Percentiles rank a stretch among this genome's conserved stretches.
Conservation (phyloP, 768 basidiomycete species). For the Hemileccinum rubropunctum region DNA sequence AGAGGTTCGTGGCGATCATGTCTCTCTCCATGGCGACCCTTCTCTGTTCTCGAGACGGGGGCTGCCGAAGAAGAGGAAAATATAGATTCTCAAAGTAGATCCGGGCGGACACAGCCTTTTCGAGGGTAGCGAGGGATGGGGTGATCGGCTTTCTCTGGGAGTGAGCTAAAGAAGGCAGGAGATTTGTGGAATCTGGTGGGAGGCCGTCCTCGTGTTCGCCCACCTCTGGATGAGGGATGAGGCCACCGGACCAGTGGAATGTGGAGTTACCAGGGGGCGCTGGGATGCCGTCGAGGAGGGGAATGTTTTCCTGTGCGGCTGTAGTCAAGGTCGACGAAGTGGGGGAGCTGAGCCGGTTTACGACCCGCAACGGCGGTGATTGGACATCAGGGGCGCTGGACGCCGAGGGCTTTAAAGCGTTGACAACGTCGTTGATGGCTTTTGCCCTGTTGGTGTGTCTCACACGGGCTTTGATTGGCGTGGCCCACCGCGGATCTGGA, state of each 20-base stretch:
- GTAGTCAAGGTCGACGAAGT: slow-evolving; percentile 74
- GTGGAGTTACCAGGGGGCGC: slow-evolving; percentile 58
- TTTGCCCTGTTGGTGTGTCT: slow-evolving; percentile 48
- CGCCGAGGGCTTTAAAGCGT: slow-evolving; percentile 59
- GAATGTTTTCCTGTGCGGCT: slow-evolving; percentile 69
- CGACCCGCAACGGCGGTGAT: slow-evolving; percentile 63
- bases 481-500: slow-evolving; percentile 85
- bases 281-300: slow-evolving; percentile 47
- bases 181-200: slow-evolving; percentile 10
- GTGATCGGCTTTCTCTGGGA: slow-evolving; percentile 58
- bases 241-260: slow-evolving; percentile 56
- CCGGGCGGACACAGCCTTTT: slow-evolving; percentile 88
- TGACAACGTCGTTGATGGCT: slow-evolving; percentile 77
- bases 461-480: slow-evolving; percentile 80
- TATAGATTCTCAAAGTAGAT: slow-evolving; percentile 94
- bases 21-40: slow-evolving; percentile 85
- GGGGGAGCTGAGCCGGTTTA: slow-evolving; percentile 72
- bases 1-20: slow-evolving; percentile 71
- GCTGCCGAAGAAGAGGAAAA: slow-evolving; percentile 81
- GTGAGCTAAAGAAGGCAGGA: slow-evolving; percentile 33
- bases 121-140: slow-evolving; percentile 87
- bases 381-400: slow-evolving; percentile 39
- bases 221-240: slow-evolving; percentile 64
- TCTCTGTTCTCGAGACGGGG: slow-evolving; percentile 83
- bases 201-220: slow-evolving; percentile 54